Conservation (phyloP, 1,284 basidiomycete genomes). For the Grifola frondosa region DNA sequence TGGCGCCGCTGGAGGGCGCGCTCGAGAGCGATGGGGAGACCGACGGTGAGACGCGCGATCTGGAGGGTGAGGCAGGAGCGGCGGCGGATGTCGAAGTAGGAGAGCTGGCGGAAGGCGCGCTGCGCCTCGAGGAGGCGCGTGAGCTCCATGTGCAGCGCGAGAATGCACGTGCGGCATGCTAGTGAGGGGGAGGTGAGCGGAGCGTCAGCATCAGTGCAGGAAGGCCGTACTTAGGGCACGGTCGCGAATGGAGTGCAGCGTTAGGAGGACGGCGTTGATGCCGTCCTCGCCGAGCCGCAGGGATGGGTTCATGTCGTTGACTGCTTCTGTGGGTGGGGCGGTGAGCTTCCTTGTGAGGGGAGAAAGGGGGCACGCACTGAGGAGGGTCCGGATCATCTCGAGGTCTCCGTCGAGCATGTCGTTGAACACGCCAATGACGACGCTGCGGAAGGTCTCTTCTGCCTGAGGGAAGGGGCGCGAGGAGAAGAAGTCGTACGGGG, state of each 20-base stretch:
- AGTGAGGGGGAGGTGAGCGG: slow-evolving; percentile 4
- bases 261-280: slow-evolving; percentile 62
- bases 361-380: slow-evolving; percentile 48
- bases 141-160: slow-evolving; percentile 72
- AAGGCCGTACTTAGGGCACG: slow-evolving; percentile 59
- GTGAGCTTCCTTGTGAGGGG: too few relatives aligned
- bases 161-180: slow-evolving; percentile 81
- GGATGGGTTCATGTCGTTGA: slow-evolving; percentile 72
- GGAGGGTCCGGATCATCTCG: slow-evolving; percentile 72
- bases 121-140: slow-evolving; percentile 77
- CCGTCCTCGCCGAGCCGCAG: slow-evolving; percentile 71
- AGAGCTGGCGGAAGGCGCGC: slow-evolving; percentile 69
- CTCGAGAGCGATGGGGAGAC: slow-evolving; percentile 76
- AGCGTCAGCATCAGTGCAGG: background rate
- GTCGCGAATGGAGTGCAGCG: slow-evolving; percentile 63
- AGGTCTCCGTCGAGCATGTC: slow-evolving; percentile 85
- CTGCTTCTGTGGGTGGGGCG: slow-evolving; percentile 53
- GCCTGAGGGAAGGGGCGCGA: slow-evolving; percentile 51
- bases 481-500: slow-evolving; percentile 52
- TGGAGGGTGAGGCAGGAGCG: slow-evolving; percentile 76
- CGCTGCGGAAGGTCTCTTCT: slow-evolving; percentile 76
- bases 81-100: slow-evolving; percentile 79
- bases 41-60: slow-evolving; percentile 77
- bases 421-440: slow-evolving; percentile 71
- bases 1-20: slow-evolving; percentile 51